Conservation (phyloP, 495 filamentous ascomycete species). For the Lentithecium fluviatile region DNA sequence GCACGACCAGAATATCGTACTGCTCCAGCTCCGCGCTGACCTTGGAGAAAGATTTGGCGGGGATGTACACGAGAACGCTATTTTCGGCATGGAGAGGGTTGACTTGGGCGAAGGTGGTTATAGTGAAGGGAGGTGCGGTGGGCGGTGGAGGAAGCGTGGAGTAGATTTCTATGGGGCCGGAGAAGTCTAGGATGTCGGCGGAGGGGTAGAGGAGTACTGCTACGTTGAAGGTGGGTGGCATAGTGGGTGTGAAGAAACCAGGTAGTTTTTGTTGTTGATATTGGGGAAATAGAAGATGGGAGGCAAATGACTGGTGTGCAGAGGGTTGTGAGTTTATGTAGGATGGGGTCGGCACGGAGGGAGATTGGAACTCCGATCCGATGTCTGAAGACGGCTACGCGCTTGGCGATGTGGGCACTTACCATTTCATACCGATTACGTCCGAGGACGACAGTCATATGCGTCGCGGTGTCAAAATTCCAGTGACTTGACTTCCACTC, state of each 20-base stretch:
- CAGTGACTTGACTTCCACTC: too few relatives aligned
- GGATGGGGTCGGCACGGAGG: too few relatives aligned
- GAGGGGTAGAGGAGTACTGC: slow-evolving; percentile 32
- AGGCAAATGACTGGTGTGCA: too few relatives aligned
- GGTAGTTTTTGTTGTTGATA: too few relatives aligned
- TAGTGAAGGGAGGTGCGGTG: slow-evolving; percentile 38
- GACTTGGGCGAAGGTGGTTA: slow-evolving; percentile 37
- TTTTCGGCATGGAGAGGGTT: slow-evolving; percentile 29
- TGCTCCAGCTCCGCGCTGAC: slow-evolving; percentile 1
- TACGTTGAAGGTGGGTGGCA: slow-evolving; percentile 35
- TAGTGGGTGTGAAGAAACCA: neutral
- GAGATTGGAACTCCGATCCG: too few relatives aligned
- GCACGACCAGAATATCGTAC: slow-evolving; percentile 30
- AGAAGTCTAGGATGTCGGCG: slow-evolving; percentile 33
- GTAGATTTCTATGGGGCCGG: slow-evolving; percentile 32
- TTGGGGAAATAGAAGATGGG: too few relatives aligned
- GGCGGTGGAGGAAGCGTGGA: slow-evolving; percentile 41
- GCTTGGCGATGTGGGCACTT: too few relatives aligned
- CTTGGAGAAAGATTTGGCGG: slow-evolving; percentile 30
- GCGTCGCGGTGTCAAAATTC: too few relatives aligned
- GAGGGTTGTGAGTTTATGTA: too few relatives aligned
- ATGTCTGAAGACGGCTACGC: too few relatives aligned
- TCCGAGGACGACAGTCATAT: too few relatives aligned
- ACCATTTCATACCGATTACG: too few relatives aligned
- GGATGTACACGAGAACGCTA: slow-evolving; percentile 35